Percentiles rank a stretch among this genome's conserved stretches.
These are phyloP conservation scores for Aspergillus fijiensis DNA, from an alignment of 2,329 filamentous ascomycete genomes.

Conservation along the genomic window DNA sequence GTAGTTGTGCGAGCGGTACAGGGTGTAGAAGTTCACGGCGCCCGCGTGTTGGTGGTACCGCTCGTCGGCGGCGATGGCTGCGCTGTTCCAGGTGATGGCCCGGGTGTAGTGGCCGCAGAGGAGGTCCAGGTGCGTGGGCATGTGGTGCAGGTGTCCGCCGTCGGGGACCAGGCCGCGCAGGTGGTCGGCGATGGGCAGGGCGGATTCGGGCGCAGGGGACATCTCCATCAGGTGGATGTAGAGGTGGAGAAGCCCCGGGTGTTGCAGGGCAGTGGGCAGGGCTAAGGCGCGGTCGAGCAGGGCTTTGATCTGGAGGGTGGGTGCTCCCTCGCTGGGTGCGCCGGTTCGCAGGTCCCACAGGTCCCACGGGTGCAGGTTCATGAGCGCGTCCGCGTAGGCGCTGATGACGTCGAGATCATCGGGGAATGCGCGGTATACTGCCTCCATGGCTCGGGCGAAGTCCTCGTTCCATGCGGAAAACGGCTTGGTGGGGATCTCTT, in stretches of 20 bases:
- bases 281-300: conserved; percentile 60
- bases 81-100: conserved; percentile 65
- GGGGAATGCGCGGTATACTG: conserved; percentile 52
- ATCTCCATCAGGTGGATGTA: conserved; percentile 78
- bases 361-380: conserved; percentile 64
- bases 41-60: conserved; percentile 61
- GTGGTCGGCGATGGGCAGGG: conserved; percentile 59
- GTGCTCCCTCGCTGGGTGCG: conserved; percentile 53
- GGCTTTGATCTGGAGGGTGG: conserved; percentile 56
- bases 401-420: conserved; percentile 61
- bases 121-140: conserved; percentile 74
- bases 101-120: conserved; percentile 69
- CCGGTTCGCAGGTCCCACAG: conserved; percentile 62
- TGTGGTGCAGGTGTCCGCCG: conserved; percentile 68
- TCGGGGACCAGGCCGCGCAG: conserved; percentile 66
- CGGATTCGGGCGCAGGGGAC: conserved; percentile 64
- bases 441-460: conserved; percentile 62
- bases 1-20: conserved; percentile 8
- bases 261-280: conserved; percentile 47
- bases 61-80: conserved; percentile 66
- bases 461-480: conserved; percentile 54
- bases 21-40: conserved; percentile 66
- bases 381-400: conserved; percentile 63
- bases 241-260: conserved; percentile 70
- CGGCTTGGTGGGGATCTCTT: conserved; percentile 48